Base-by-base conservation (phyloP, 2,329 filamentous ascomycete species). In the Phaeosphaeria sp. region DNA sequence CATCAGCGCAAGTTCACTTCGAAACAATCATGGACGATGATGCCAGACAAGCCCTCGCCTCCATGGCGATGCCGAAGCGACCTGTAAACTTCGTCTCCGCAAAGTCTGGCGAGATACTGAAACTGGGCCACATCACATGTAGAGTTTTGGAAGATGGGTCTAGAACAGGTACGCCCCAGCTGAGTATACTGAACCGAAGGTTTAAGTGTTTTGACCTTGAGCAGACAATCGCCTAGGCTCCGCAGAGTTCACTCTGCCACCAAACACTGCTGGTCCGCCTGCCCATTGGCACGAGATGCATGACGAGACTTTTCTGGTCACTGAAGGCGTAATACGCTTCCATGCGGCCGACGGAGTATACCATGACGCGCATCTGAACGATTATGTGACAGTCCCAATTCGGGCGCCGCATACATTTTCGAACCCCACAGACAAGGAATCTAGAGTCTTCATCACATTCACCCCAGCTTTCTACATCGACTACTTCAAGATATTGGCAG, bases 401-500 rank as follows among this genome's bases (percentile, higher is more conserved):
- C 79, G 83, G 7, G 80, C 81, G 13, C 83, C 84, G 9, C 84
- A 87, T 66, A 86, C 82, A 0, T 87, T 87, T 71, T 79, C 75
- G 50, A 87, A 87, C 55, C 82, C 84, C 0, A 81, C 79, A 44
- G 81, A 85, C 48, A 78, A 83, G 62, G 83, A 85, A 59, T 81
- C 83, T 2, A 80, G 79, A 60, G 83, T 87, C 68, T 80, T 86
- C 76, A 86, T 86, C 67, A 87, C 85, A 0, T 83, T 80, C 56
- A 86, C 83, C 22, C 84, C 85, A 0, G 81, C 81, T 2, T 85
- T 84, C 63, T 86, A 85, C 64, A 83, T 86, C 60, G 82, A 85
- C 56, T 86, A 86, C 64, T 86, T 87, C 72, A 83, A 83, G 74
- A 73, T 85, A 44, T 63, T 86, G 65, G 76, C 78, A 11, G 74